Percentiles rank a stretch among this genome's conserved stretches.
These are phyloP conservation scores for Porogramme epimiltina DNA, from an alignment of 1,284 basidiomycete genomes.

Conservation along the genomic window DNA sequence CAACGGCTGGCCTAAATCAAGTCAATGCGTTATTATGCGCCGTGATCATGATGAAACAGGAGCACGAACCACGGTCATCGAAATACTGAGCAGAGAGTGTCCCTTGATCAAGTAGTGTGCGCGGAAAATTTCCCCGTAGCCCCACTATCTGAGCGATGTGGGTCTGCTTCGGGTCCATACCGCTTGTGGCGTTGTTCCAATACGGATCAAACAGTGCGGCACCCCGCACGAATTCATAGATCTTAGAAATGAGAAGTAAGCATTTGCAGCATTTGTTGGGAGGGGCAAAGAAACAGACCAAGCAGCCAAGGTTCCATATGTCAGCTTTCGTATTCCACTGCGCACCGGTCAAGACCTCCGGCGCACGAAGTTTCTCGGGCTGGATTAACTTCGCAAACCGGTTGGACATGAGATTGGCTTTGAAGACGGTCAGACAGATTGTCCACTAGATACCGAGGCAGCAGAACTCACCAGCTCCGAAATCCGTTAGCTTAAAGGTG, in stretches of 20 bases:
- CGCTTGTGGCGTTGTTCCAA: constrained; percentile 6
- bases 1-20: neutral
- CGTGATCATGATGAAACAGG: neutral
- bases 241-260: neutral
- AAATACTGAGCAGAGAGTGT: neutral
- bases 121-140: constrained; percentile 9
- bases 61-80: neutral
- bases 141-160: constrained; percentile 13
- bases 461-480: constrained; percentile 2
- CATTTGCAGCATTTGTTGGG: neutral
- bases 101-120: neutral
- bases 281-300: constrained; percentile 4
- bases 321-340: constrained; percentile 21
- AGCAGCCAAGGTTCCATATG: constrained; percentile 21
- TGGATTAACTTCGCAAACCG: neutral
- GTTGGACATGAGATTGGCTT: neutral
- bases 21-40: neutral
- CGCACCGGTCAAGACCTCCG: constrained; percentile 18
- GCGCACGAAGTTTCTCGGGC: constrained; percentile 13
- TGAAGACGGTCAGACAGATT: neutral
- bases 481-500: constrained; percentile 4
- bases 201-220: constrained; percentile 8
- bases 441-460: neutral
- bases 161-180: constrained; percentile 6
- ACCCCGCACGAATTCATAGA: constrained; percentile 10